Base-by-base conservation (phyloP, 2,329 filamentous ascomycete species). In the Aspergillus melleus region DNA sequence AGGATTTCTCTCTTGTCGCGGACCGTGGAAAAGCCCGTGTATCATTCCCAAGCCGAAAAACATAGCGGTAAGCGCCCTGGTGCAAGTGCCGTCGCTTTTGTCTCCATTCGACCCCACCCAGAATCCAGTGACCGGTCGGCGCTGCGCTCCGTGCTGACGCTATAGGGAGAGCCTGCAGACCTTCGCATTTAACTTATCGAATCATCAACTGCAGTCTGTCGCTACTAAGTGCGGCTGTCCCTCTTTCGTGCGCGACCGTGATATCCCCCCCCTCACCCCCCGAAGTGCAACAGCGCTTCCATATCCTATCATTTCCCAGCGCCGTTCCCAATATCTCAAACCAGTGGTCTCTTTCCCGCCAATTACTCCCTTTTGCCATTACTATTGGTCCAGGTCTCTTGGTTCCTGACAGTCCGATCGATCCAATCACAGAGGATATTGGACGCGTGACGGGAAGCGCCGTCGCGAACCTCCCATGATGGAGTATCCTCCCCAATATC, bases 401-500 rank as follows among this genome's bases (percentile, higher is more conserved):
- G 30, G 60, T 67, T 61, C 62, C 62, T 64, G 64, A 56, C 62
- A 61, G 55, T 49, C 58, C 44, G 46, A 32, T 53, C 56, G 47
- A 57, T 55, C 62, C 58, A 67, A 66, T 64, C 62, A 62, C 64
- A 54, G 55, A 64, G 58, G 60, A 52, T 61, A 58, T 53, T 59
- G 51, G 53, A 68, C 65, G 66, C 65, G 69, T 69, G 67, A 70
- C 68, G 60, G 63, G 61, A 62, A 61, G 55, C 61, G 58, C 66
- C 66, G 63, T 69, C 68, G 63, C 64, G 58, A 58, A 42, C 16
- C 36, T 16, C 64, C 61, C 66, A 89, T 84, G 80, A 90, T 91
- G 88, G 88, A 90, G 79, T 90, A 90, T 81, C 85, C 86, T 76
- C 86, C 88, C 79, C 90, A 90, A 74, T 86, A 88, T 72, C 87